phyloP scores from a whole-genome alignment of 176 grass and related monocot species.

The Aegilops umbellulata region DNA sequence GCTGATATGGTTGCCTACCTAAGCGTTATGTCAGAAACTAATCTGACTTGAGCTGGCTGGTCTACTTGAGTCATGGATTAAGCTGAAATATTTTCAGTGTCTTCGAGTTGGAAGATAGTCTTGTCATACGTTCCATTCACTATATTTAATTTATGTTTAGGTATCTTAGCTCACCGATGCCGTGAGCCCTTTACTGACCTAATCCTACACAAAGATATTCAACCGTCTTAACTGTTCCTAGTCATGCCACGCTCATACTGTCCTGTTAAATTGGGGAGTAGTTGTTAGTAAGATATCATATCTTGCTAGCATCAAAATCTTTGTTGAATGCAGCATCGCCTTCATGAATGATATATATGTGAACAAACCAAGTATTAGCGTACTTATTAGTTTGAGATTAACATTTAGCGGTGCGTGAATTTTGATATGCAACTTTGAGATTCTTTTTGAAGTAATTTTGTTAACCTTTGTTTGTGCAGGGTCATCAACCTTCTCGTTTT shows the following conservation, averaged over 20 bases:
- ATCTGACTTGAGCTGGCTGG: neutral
- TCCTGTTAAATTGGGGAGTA: constrained; percentile 15
- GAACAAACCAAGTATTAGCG: constrained; percentile 3
- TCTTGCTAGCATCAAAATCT: neutral
- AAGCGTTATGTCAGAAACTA: neutral
- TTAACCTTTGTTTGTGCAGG: constrained; percentile 37
- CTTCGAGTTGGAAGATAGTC: neutral
- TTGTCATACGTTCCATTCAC: neutral
- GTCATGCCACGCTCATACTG: neutral
- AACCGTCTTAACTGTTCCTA: constrained; percentile 5
- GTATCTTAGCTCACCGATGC: constrained; percentile 13
- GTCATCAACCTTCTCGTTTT: constrained; percentile 52
- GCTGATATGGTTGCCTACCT: neutral
- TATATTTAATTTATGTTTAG: constrained; percentile 12
- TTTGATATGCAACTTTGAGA: neutral
- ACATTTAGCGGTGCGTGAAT: neutral
- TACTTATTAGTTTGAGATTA: constrained; percentile 12
- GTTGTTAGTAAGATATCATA: constrained; percentile 33
- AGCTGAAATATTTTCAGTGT: constrained; percentile 10
- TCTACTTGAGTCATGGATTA: constrained; percentile 3
- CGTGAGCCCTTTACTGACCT: constrained; percentile 4
- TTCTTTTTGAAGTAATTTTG: constrained; percentile 20
- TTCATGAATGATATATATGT: neutral
- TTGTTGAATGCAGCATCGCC: constrained; percentile 7
- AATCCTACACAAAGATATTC: neutral